Evolutionary conservation across 176 grass and related monocot species (phyloP), one percentile per base, ranked within the genome.

Genomic region (Raddia distichophylla): DNA sequence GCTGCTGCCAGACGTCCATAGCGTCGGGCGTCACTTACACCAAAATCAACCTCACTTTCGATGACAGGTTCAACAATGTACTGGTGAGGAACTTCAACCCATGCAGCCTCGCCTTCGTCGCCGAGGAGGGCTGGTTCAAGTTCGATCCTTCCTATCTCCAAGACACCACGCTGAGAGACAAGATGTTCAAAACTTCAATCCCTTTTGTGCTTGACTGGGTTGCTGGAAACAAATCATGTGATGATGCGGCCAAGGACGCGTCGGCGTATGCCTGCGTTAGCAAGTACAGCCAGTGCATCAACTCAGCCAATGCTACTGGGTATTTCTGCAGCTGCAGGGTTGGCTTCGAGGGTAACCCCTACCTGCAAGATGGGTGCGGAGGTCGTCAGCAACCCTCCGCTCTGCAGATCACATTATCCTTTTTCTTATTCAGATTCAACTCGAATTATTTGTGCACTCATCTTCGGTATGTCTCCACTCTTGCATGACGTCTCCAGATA

Each of bases 131-230:
- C 10, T 81, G 60, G 71, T 87, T 87, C 85, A 87, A 4, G 71
- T 87, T 87, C 0, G 70, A 87, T 6, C 8, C 71, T 61, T 75
- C 64, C 0, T 81, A 87, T 6, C 64, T 87, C 0, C 51, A 87
- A 2, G 78, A 2, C 69, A 0, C 69, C 1, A 76, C 61, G 1
- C 62, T 87, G 1, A 82, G 3, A 2, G 85, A 82, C 37, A 40
- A 5, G 0, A 87, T 62, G 64, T 87, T 16, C 70, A 81, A 67
- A 1, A 50, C 74, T 20, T 69, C 42, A 64, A 71, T 87, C 11
- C 78, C 85, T 17, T 1, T 64, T 55, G 64, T 87, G 27, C 64
- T 87, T 70, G 85, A 87, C 19, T 87, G 85, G 85, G 85, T 87
- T 53, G 78, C 1, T 46, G 85, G 78, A 35, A 9, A 13, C 6